A percentile compares a stretch with the other conserved stretches of the same genome.
These are phyloP conservation scores for Castanea sativa DNA, from an alignment of 306 rosid genomes.

Conservation along the genomic window DNA sequence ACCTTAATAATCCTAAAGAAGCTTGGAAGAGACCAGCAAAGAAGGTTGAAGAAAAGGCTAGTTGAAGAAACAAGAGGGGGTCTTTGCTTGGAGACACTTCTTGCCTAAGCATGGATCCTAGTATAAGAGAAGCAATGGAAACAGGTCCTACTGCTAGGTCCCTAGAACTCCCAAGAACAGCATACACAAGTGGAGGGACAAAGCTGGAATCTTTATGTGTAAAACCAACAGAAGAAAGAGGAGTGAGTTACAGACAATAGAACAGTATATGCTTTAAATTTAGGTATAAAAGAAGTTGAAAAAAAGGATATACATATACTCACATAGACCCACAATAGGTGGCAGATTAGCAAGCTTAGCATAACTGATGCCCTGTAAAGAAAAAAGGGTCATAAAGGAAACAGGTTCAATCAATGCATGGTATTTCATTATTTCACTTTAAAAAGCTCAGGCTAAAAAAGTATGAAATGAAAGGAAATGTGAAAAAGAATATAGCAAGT, in stretches of 20 bases:
- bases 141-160: conserved; percentile 99
- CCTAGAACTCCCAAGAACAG: conserved; percentile 92
- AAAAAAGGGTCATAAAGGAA: neutral
- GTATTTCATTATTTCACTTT: neutral
- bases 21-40: conserved; percentile 91
- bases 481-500: neutral
- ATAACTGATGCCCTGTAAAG: conserved; percentile 82
- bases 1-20: conserved; percentile 87
- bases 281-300: neutral
- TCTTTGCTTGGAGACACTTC: conserved; percentile 75
- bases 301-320: conserved; percentile 27
- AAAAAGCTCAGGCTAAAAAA: neutral
- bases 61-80: conserved; percentile 69
- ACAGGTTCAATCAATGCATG: conserved; percentile 1
- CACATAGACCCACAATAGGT: conserved; percentile 93
- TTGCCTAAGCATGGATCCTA: conserved; percentile 82
- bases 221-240: neutral
- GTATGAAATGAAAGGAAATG: neutral
- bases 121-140: conserved; percentile 86
- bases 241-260: neutral
- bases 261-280: no score
- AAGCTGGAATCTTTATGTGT: conserved; percentile 81
- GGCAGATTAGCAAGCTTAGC: conserved; percentile 93
- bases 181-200: conserved; percentile 92
- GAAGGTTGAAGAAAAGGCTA: conserved; percentile 80